Conservation (phyloP, 768 basidiomycete species). For the Psilocybe subaeruginosa region DNA sequence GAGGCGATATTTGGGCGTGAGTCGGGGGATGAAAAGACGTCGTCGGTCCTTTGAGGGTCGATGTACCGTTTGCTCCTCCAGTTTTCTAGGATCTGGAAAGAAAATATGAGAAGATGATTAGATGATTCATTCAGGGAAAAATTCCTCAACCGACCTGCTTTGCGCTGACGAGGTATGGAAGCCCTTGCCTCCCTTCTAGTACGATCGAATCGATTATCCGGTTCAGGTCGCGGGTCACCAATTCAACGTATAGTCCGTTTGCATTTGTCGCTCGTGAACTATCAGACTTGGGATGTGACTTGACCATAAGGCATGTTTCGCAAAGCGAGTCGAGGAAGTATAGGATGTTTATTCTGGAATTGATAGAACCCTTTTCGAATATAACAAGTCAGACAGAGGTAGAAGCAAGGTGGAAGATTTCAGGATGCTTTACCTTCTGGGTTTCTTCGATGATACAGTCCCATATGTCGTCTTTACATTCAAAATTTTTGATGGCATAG, state of each 20-base stretch:
- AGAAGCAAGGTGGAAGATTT: constrained; percentile 4
- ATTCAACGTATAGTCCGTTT: constrained; percentile 73
- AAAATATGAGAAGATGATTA: too few species aligned
- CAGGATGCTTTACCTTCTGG: constrained; percentile 66
- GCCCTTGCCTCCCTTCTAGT: constrained; percentile 83
- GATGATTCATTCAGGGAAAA: not conserved
- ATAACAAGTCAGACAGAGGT: not conserved
- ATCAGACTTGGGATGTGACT: constrained; percentile 51
- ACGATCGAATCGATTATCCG: constrained; percentile 87
- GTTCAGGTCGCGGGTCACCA: constrained; percentile 75
- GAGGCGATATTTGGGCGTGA: constrained; percentile 35
- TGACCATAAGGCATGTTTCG: constrained; percentile 73
- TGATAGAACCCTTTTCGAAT: constrained; percentile 72
- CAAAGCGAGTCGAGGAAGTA: constrained; percentile 91
- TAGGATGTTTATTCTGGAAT: constrained; percentile 91
- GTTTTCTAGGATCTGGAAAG: constrained; percentile 79
- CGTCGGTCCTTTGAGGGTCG: constrained; percentile 77
- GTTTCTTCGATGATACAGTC: constrained; percentile 94
- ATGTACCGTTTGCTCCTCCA: constrained; percentile 90
- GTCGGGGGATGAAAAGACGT: constrained; percentile 60
- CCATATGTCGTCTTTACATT: constrained; percentile 92
- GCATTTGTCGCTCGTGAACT: constrained; percentile 35
- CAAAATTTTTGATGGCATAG: constrained; percentile 84
- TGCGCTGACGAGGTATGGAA: constrained; percentile 86
- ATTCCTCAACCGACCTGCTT: constrained; percentile 63